These are phyloP conservation scores for Pseudonectria foliicola DNA, from an alignment of 2,329 filamentous ascomycete species.

Conservation along the genomic window DNA sequence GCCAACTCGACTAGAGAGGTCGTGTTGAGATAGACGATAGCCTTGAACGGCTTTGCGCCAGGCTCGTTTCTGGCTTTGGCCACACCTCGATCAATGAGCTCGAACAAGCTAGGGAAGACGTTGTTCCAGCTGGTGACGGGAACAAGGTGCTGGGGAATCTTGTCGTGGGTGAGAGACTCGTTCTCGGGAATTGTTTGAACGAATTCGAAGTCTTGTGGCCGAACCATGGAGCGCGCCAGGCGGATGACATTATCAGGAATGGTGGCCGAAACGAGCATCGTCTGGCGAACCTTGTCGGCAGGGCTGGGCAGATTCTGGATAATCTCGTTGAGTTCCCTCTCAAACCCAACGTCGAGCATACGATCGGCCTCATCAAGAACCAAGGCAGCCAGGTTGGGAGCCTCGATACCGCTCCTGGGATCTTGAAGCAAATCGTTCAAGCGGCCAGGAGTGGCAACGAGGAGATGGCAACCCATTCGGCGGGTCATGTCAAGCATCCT, in stretches of 20 bases:
- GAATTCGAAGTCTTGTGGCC: slow-evolving; percentile 73
- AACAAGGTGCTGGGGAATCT: slow-evolving; percentile 74
- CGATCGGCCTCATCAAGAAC: slow-evolving; percentile 97
- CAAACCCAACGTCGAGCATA: slow-evolving; percentile 92
- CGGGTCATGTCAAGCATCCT: slow-evolving; percentile 61
- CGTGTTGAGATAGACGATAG: slow-evolving; percentile 86
- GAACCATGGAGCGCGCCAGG: slow-evolving; percentile 72
- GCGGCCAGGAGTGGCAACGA: slow-evolving; percentile 86
- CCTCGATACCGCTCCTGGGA: slow-evolving; percentile 51
- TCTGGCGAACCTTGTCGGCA: slow-evolving; percentile 65
- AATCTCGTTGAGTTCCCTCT: slow-evolving; percentile 57
- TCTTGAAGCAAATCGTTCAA: slow-evolving; percentile 75
- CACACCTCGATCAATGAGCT: slow-evolving; percentile 61
- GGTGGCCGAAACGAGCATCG: slow-evolving; percentile 91
- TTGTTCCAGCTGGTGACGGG: slow-evolving; percentile 65
- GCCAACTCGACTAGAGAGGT: slow-evolving; percentile 65
- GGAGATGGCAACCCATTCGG: slow-evolving; percentile 72
- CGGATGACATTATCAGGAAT: slow-evolving; percentile 76
- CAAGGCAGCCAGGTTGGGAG: slow-evolving; percentile 80
- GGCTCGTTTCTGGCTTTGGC: slow-evolving; percentile 33
- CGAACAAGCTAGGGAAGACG: slow-evolving; percentile 66
- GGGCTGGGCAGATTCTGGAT: slow-evolving; percentile 55
- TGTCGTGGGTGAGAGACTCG: slow-evolving; percentile 77
- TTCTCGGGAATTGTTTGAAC: slow-evolving; percentile 80
- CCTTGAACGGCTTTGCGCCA: slow-evolving; percentile 67